phyloP scores from a whole-genome alignment of 2,329 filamentous ascomycete species.

The Pseudomassariella vexata region DNA sequence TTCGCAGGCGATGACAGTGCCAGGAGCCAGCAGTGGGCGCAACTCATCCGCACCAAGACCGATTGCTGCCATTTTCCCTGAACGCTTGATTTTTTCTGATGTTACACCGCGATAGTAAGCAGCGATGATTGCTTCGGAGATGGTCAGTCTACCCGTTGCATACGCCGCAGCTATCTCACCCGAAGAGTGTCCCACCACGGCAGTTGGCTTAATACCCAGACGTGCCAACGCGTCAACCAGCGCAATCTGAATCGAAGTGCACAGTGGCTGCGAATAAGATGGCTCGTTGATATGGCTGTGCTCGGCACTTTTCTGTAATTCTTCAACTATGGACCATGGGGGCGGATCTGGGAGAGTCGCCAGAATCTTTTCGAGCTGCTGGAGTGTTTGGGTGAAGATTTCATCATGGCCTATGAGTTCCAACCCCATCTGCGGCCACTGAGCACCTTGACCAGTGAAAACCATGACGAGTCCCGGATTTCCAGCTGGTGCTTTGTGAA shows the following conservation, averaged over 20 bases:
- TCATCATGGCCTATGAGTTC: slow-evolving; percentile 1
- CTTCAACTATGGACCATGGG: not conserved
- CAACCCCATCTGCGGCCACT: slow-evolving; percentile 5
- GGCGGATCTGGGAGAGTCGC: not conserved
- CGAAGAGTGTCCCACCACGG: not conserved
- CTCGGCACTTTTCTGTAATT: not conserved
- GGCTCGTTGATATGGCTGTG: not conserved
- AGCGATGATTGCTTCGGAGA: not conserved
- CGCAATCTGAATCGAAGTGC: not conserved
- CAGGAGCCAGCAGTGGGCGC: not conserved
- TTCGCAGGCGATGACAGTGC: slow-evolving; percentile 3
- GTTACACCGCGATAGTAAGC: not conserved
- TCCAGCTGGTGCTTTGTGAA: too few relatives aligned
- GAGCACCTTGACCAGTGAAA: slow-evolving; percentile 7
- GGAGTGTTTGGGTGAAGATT: slow-evolving; percentile 3
- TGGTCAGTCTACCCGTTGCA: not conserved
- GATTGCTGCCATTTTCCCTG: slow-evolving; percentile 8
- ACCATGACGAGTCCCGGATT: not conserved
- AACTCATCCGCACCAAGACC: slow-evolving; percentile 2
- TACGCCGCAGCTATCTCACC: slow-evolving; percentile 1
- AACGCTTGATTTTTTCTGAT: not conserved
- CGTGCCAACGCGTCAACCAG: not conserved
- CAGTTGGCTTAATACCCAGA: not conserved
- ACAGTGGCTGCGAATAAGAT: not conserved
- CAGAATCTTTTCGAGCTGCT: slow-evolving; percentile 2